Base-by-base conservation (phyloP, 306 rosid genomes). In the Geum urbanum region DNA sequence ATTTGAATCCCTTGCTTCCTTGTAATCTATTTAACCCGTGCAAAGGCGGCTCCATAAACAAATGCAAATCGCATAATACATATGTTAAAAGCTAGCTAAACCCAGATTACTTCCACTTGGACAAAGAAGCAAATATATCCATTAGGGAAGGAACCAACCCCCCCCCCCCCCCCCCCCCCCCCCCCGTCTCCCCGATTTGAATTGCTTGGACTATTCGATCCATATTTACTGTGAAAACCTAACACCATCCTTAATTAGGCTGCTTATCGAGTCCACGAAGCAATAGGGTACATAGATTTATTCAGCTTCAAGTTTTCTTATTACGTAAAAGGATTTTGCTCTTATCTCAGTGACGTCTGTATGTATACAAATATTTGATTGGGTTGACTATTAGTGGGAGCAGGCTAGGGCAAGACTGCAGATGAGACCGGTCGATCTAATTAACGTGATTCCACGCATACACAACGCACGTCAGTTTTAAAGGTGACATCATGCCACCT, bases 31-130 rank as follows among this genome's bases (percentile, higher is more conserved):
- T 64, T 48, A 39, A 53, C 73, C 78, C 67, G 74, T 68, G 71
- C 58, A 22, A 71, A 66, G 77, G 77, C 80, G 74, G 80, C 74
- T 71, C 37, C 27, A 44, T 43, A 58, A 12, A 27, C 43, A 27
- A 0, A 58, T 58, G 63, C 6, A 58, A 58, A 58, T 58, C 43
- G 27, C 43, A 27, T 9, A 35, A 14, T 39, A 59, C 6, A 59
- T 37, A 60, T 37, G 65, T 7, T 15, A 60, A 2, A 32, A 3
- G 37, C 37, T 32, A 2, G 65, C 44, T 41, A 60, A 16, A 60
- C 65, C 12, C 1, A 35, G 13, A 37, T 60, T 14, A 60, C 65
- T 60, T 37, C 45, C 46, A 37, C 13, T 35, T 14, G 22, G 65
- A 4, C 14, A 11, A 51, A 2, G 6, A 55, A 47, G 40, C 54